Percentiles rank a stretch among this genome's conserved stretches.
Evolutionary conservation across 371 early-diverging fungal genomes (phyloP).

Genomic region (Coemansia sp.): DNA sequence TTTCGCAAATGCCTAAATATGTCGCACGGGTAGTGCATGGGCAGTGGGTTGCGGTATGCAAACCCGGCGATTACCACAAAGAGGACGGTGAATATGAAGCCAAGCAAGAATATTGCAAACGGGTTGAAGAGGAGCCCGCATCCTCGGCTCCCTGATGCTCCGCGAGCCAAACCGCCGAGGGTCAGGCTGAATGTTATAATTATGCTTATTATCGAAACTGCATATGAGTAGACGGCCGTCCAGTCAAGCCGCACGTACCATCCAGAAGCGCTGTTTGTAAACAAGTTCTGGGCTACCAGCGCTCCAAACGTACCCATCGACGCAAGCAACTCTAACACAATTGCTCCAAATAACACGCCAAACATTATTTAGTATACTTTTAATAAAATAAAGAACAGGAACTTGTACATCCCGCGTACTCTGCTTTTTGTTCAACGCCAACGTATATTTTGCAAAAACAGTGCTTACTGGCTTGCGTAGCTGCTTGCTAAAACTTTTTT

Average conservation of each 20-base stretch:
- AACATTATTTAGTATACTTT: constrained; percentile 19
- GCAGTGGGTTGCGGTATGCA: constrained; percentile 45
- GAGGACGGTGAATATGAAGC: constrained; percentile 37
- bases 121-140: constrained; percentile 33
- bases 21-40: constrained; percentile 45
- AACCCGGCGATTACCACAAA: constrained; percentile 45
- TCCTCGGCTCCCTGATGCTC: constrained; percentile 11
- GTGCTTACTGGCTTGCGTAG: neutral
- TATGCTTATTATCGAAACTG: constrained; percentile 28
- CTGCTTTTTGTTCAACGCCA: neutral
- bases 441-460: neutral
- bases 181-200: constrained; percentile 24
- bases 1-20: constrained; percentile 32
- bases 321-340: constrained; percentile 38
- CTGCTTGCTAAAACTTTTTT: neutral
- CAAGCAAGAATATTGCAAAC: constrained; percentile 20
- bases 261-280: constrained; percentile 47
- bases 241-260: constrained; percentile 45
- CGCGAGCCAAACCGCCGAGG: constrained; percentile 28
- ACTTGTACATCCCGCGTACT: neutral
- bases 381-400: neutral
- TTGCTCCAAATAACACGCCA: constrained; percentile 22
- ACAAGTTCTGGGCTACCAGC: constrained; percentile 41
- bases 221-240: constrained; percentile 42
- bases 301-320: constrained; percentile 49